These are phyloP conservation scores for Saturnispora kantuleensis DNA, from an alignment of 805 yeast species.

Conservation along the genomic window DNA sequence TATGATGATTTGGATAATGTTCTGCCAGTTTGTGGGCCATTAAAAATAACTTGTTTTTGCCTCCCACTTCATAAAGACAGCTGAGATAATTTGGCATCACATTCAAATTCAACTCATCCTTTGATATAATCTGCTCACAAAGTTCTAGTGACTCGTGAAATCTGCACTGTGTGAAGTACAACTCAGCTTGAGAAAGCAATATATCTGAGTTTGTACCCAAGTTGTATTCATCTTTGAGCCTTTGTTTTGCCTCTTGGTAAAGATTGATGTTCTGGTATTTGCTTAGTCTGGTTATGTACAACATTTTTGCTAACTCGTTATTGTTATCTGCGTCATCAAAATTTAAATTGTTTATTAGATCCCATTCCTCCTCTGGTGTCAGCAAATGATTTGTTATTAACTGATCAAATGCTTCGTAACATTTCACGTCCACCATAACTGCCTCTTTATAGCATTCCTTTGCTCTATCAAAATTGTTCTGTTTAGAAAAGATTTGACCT, in stretches of 20 bases:
- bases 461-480: conserved; percentile 77
- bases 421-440: conserved; percentile 75
- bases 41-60: conserved; percentile 68
- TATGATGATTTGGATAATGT: conserved; percentile 65
- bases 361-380: conserved; percentile 85
- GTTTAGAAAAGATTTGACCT: conserved; percentile 74
- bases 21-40: conserved; percentile 82
- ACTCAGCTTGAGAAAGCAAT: conserved; percentile 56
- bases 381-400: conserved; percentile 61
- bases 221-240: conserved; percentile 62
- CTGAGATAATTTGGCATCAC: conserved; percentile 73
- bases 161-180: conserved; percentile 62
- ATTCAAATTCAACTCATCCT: conserved; percentile 63
- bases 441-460: conserved; percentile 85
- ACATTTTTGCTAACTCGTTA: conserved; percentile 63
- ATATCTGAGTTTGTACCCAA: conserved; percentile 64
- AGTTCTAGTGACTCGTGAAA: conserved; percentile 65
- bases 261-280: conserved; percentile 53
- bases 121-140: conserved; percentile 50
- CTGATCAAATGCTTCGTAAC: conserved; percentile 86
- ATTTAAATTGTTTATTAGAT: conserved; percentile 50
- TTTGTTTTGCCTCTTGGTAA: conserved; percentile 55
- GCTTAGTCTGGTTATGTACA: conserved; percentile 69
- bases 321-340: conserved; percentile 72
- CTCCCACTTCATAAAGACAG: conserved; percentile 76